Percentiles rank a stretch among this genome's conserved stretches.
These are phyloP conservation scores for Suhomyces chickasaworum DNA, from an alignment of 1,139 yeast genomes.

Conservation along the genomic window DNA sequence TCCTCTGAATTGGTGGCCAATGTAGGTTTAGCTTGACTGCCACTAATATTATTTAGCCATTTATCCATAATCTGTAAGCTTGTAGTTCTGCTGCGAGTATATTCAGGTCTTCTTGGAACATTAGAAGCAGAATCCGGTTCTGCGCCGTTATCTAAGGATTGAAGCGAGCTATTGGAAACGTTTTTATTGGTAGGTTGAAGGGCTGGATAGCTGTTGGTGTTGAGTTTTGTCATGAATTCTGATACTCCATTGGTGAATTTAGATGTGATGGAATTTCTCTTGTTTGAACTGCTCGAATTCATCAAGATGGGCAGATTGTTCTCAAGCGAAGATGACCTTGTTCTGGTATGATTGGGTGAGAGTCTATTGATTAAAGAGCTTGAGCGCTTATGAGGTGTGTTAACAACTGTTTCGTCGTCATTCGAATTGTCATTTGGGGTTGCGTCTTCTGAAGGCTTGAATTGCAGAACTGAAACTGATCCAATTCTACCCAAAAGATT, in stretches of 20 bases:
- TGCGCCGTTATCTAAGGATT: slow-evolving; percentile 33
- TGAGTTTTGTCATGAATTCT: slow-evolving; percentile 48
- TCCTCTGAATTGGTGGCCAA: slow-evolving; percentile 14
- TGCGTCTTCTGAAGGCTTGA: slow-evolving; percentile 12
- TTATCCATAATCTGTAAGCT: slow-evolving; percentile 49
- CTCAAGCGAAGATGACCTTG: slow-evolving; percentile 44
- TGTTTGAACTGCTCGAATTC: slow-evolving; percentile 12
- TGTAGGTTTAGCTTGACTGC: slow-evolving; percentile 9
- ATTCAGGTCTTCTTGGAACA: slow-evolving; percentile 27
- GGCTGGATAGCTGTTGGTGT: slow-evolving; percentile 20
- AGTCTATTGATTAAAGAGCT: slow-evolving; percentile 31
- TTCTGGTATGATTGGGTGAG: slow-evolving; percentile 40
- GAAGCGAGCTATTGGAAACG: slow-evolving; percentile 34
- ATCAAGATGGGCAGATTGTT: slow-evolving; percentile 3
- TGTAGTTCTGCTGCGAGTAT: slow-evolving; percentile 36
- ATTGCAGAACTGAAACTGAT: slow-evolving; percentile 30
- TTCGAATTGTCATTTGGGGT: slow-evolving; percentile 7
- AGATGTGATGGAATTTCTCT: slow-evolving; percentile 42
- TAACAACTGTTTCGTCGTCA: slow-evolving; percentile 6
- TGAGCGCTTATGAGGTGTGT: slow-evolving; percentile 25
- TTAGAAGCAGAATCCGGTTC: slow-evolving; percentile 16
- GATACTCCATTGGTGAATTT: slow-evolving; percentile 43
- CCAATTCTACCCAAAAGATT: slow-evolving; percentile 40
- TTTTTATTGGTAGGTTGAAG: slow-evolving; percentile 20
- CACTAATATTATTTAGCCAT: slow-evolving; percentile 41